phyloP scores from a whole-genome alignment of 2,329 filamentous ascomycete species.

The Parastagonospora nodorum region DNA sequence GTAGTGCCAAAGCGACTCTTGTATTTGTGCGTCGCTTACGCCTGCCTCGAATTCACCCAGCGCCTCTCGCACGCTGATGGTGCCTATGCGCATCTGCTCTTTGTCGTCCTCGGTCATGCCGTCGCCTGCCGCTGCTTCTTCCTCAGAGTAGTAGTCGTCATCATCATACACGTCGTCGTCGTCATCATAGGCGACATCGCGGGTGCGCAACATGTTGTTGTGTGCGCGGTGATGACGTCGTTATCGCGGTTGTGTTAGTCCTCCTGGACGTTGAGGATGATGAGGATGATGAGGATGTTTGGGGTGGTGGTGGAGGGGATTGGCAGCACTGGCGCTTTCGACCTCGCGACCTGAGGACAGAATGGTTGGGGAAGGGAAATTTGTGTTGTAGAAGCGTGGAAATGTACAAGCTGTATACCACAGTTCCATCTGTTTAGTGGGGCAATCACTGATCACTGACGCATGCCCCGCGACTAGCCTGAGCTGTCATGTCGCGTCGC shows the following conservation, averaged over 20 bases:
- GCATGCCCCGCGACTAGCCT: too few species aligned
- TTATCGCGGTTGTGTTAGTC: not conserved
- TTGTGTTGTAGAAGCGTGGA: too few species aligned
- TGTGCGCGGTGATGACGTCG: not conserved
- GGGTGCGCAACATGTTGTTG: conserved; percentile 46
- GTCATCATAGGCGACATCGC: conserved; percentile 55
- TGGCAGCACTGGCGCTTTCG: too few species aligned
- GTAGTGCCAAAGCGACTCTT: conserved; percentile 93
- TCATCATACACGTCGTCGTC: conserved; percentile 61
- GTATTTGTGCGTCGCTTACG: conserved; percentile 73
- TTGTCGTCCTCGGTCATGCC: conserved; percentile 38
- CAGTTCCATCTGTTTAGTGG: too few species aligned
- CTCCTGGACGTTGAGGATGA: not conserved
- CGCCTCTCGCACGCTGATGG: conserved; percentile 66
- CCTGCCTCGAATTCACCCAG: conserved; percentile 66
- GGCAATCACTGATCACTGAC: too few species aligned
- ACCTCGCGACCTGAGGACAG: too few species aligned
- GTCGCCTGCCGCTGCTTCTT: conserved; percentile 22
- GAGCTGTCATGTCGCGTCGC: too few species aligned
- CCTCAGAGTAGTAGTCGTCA: conserved; percentile 52
- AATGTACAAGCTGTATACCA: too few species aligned
- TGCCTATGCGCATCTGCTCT: conserved; percentile 67
- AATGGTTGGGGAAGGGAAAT: too few species aligned
- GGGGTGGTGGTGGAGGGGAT: too few species aligned
- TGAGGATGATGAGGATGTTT: not conserved